Percentiles rank a stretch among this genome's conserved stretches.
These are phyloP conservation scores for Boeremia exigua DNA, from an alignment of 2,329 filamentous ascomycete genomes.

Conservation along the genomic window DNA sequence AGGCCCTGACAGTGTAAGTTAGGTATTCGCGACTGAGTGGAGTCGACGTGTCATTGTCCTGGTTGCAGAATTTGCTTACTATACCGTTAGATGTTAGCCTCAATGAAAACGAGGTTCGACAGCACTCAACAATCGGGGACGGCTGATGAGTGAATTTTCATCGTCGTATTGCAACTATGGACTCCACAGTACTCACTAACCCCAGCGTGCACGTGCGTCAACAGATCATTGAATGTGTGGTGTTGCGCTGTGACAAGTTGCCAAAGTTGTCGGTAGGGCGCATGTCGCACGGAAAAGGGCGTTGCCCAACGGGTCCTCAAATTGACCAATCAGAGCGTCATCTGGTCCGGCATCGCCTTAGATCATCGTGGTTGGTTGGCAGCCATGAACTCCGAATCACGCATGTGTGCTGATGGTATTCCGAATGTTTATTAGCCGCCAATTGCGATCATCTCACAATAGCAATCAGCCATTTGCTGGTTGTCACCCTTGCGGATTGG, in stretches of 20 bases:
- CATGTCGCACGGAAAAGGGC: conserved; percentile 18
- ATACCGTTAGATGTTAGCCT: conserved; percentile 32
- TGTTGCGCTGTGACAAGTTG: conserved; percentile 12
- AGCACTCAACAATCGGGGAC: conserved; percentile 19
- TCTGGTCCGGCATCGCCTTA: conserved; percentile 9
- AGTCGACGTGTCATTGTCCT: conserved; percentile 28
- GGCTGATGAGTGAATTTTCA: conserved; percentile 24
- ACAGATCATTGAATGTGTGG: conserved; percentile 10
- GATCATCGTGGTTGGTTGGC: conserved; percentile 11
- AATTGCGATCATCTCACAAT: not conserved
- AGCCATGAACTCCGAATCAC: conserved; percentile 19
- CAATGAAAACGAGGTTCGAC: conserved; percentile 20
- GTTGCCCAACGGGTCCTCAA: conserved; percentile 20
- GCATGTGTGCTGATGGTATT: conserved; percentile 12
- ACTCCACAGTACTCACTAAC: conserved; percentile 6
- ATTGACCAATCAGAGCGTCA: conserved; percentile 21
- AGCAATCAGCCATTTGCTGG: not conserved
- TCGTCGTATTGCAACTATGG: conserved; percentile 8
- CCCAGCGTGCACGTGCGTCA: not conserved
- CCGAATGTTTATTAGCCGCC: conserved; percentile 17
- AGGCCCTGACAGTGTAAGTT: conserved; percentile 5
- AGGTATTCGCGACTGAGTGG: conserved; percentile 29
- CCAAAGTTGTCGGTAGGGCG: conserved; percentile 21
- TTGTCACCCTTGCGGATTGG: not conserved
- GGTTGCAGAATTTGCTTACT: conserved; percentile 29